Evolutionary conservation across 2,329 filamentous ascomycete species (phyloP).

Genomic region (Graphilbum fragrans): DNA sequence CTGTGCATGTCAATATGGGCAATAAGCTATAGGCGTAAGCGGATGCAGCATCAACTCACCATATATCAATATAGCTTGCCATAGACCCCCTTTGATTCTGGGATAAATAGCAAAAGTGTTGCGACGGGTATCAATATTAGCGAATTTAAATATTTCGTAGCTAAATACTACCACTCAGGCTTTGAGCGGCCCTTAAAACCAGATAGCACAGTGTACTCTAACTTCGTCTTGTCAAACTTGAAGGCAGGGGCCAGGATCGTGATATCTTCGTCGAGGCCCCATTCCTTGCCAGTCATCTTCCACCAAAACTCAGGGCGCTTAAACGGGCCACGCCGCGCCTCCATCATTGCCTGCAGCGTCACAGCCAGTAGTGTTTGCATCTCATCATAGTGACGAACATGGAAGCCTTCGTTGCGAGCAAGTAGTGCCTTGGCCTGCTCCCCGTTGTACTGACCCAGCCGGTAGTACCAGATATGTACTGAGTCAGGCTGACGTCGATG

Average conservation of each 20-base stretch:
- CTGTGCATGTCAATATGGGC: constrained; percentile 22
- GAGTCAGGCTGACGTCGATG: background rate
- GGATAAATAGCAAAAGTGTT: too few species aligned
- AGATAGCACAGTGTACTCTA: background rate
- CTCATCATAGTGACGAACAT: background rate
- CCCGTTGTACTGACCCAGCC: background rate
- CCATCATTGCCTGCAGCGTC: background rate
- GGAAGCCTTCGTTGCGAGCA: background rate
- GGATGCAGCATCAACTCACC: too few species aligned
- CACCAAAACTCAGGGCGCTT: background rate
- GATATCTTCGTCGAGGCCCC: background rate
- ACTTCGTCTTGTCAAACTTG: background rate
- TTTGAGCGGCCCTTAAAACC: background rate
- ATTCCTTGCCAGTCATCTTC: background rate
- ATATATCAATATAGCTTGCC: too few species aligned
- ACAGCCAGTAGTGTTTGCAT: background rate
- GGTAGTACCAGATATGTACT: background rate
- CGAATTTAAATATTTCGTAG: too few species aligned
- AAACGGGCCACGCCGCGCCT: background rate
- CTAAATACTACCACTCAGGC: background rate
- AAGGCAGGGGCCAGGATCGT: background rate
- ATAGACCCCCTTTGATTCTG: too few species aligned
- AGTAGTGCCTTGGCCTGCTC: background rate
- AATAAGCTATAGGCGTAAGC: constrained; percentile 3
- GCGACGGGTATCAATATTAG: too few species aligned